Conservation (phyloP, 495 filamentous ascomycete species). For the Lophiotrema nucula region DNA sequence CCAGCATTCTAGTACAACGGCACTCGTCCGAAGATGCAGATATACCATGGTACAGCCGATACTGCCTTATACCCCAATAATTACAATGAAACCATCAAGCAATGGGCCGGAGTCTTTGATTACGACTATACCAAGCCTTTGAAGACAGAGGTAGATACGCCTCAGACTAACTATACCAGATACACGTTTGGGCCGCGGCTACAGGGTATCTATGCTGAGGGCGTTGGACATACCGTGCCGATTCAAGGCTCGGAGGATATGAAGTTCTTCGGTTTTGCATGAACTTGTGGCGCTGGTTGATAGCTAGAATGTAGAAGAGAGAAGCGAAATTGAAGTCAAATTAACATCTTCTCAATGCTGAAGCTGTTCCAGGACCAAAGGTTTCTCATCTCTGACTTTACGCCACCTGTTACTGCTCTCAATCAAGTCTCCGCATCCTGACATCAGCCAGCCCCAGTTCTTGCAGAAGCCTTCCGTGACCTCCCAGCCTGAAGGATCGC, state of each 20-base stretch:
- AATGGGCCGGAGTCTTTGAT: constrained; percentile 57
- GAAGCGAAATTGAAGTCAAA: too few species aligned
- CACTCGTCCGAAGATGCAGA: constrained; percentile 55
- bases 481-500: too few species aligned
- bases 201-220: constrained; percentile 48
- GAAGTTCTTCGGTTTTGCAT: constrained; percentile 28
- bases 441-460: too few species aligned
- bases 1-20: too few species aligned
- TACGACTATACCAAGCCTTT: constrained; percentile 20
- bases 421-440: too few species aligned
- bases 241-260: constrained; percentile 19
- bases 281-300: too few species aligned
- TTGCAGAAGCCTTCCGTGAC: too few species aligned
- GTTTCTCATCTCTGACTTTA: too few species aligned
- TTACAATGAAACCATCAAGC: constrained; percentile 54
- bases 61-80: constrained; percentile 50
- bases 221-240: constrained; percentile 50
- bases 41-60: constrained; percentile 55
- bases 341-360: too few species aligned
- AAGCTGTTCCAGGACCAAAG: too few species aligned
- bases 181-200: constrained; percentile 48
- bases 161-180: constrained; percentile 48
- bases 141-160: constrained; percentile 19
- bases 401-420: too few species aligned
- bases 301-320: too few species aligned